These are phyloP conservation scores for Trametes coccinea DNA, from an alignment of 768 basidiomycete species.

Conservation along the genomic window DNA sequence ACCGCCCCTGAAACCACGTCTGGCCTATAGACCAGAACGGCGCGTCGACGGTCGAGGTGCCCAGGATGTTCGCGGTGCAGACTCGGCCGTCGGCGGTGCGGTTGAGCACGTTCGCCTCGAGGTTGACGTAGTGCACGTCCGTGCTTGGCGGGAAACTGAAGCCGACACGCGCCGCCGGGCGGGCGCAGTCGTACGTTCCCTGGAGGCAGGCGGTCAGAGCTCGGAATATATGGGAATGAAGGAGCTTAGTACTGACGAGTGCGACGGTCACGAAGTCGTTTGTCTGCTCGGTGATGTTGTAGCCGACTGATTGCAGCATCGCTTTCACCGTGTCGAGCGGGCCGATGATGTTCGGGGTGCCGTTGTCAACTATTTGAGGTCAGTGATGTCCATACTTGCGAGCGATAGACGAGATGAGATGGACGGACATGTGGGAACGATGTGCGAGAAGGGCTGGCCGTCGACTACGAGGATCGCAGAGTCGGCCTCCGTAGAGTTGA, in stretches of 20 bases:
- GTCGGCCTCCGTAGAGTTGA: constrained; percentile 7
- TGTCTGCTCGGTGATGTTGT: constrained; percentile 17
- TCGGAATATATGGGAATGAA: no score
- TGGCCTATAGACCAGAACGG: constrained; percentile 20
- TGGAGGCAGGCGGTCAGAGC: neutral
- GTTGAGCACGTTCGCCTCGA: constrained; percentile 18
- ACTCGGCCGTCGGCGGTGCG: constrained; percentile 15
- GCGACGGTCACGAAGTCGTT: constrained; percentile 7
- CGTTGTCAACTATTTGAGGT: constrained; percentile 11
- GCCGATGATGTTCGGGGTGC: constrained; percentile 18
- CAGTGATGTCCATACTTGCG: neutral
- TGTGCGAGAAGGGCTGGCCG: constrained; percentile 12
- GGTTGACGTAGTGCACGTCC: constrained; percentile 19
- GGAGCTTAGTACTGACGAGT: neutral
- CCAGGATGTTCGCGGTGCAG: constrained; percentile 21
- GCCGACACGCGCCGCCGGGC: constrained; percentile 15
- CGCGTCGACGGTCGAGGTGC: constrained; percentile 12
- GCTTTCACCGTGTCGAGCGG: constrained; percentile 4
- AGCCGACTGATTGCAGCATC: constrained; percentile 6
- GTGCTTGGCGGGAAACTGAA: constrained; percentile 20
- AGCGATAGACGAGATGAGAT: neutral
- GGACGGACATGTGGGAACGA: constrained; percentile 10
- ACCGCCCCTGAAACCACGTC: constrained; percentile 23
- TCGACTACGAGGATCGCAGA: constrained; percentile 10
- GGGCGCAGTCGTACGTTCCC: constrained; percentile 22